Base-by-base conservation (phyloP, 1,139 yeast species). In the Lodderomyces theae region DNA sequence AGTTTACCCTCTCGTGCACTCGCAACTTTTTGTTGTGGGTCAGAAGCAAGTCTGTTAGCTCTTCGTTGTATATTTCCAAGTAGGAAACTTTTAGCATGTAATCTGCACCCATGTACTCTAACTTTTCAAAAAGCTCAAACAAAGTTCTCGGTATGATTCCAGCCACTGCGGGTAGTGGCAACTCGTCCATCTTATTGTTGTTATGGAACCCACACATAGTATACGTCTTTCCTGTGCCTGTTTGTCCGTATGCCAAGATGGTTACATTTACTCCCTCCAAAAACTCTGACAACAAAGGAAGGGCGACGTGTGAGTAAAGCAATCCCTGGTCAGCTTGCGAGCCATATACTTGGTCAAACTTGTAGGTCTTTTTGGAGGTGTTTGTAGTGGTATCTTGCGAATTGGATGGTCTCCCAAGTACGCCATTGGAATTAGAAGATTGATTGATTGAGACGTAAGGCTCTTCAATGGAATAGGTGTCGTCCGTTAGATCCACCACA, bases 171-270 rank as follows among this genome's bases (percentile, higher is more conserved):
- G 39, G 12, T 9, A 36, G 10, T 19, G 42, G 32, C 21, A 39
- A 43, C 40, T 37, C 26, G 18, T 40, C 42, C 4, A 52, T 46
- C 28, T 44, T 45, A 3, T 38, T 37, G 21, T 34, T 35, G 19
- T 39, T 36, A 12, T 53, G 53, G 19, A 35, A 10, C 24, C 50
- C 40, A 52, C 88, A 79, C 95, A 88, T 87, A 3, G 96, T 87
- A 53, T 82, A 81, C 0, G 96, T 86, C 54, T 86, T 86, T 2
- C 96, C 95, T 0, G 95, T 83, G 8, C 95, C 95, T 0, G 95
- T 87, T 61, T 87, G 96, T 8, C 96, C 95, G 58, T 87, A 87
- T 0, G 95, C 95, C 52, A 87, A 74, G 4, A 88, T 74, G 0
- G 96, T 86, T 42, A 89, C 88, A 52, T 86, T 86, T 53, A 72